Conservation (phyloP, 2,329 filamentous ascomycete species). For the Neonectria magnoliae region DNA sequence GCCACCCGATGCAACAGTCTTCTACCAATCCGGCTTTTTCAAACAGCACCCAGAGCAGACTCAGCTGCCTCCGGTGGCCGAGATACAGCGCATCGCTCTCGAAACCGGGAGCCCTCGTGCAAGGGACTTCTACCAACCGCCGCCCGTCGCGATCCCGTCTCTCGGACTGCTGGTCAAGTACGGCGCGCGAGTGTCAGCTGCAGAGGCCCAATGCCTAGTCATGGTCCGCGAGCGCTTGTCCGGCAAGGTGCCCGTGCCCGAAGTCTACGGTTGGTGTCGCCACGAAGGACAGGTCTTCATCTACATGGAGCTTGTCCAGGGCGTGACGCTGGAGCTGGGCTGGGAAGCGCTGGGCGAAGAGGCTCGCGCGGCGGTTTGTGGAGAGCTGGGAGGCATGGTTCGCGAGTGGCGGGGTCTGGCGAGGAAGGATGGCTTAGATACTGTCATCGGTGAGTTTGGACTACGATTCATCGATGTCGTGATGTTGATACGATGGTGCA, state of each 20-base stretch:
- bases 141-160: constrained; percentile 46
- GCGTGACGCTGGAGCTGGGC: constrained; percentile 33
- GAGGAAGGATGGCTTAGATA: constrained; percentile 23
- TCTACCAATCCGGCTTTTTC: neutral
- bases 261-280: constrained; percentile 49
- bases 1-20: neutral
- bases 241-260: constrained; percentile 37
- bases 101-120: neutral
- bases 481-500: constrained; percentile 18
- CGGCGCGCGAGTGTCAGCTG: constrained; percentile 43
- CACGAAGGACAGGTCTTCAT: constrained; percentile 38
- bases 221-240: constrained; percentile 41
- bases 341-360: constrained; percentile 29
- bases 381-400: constrained; percentile 42
- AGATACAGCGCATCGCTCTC: neutral
- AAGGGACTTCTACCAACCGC: constrained; percentile 31
- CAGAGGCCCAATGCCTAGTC: constrained; percentile 44
- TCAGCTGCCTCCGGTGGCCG: neutral
- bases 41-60: neutral
- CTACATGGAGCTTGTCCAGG: constrained; percentile 40
- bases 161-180: constrained; percentile 50
- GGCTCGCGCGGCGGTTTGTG: constrained; percentile 42
- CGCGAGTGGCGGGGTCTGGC: constrained; percentile 31
- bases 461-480: neutral
- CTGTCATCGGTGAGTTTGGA: constrained; percentile 30